Evolutionary conservation across 2,329 filamentous ascomycete species (phyloP), one percentile per base, ranked within the genome.

Genomic region (Venturia pyrina): DNA sequence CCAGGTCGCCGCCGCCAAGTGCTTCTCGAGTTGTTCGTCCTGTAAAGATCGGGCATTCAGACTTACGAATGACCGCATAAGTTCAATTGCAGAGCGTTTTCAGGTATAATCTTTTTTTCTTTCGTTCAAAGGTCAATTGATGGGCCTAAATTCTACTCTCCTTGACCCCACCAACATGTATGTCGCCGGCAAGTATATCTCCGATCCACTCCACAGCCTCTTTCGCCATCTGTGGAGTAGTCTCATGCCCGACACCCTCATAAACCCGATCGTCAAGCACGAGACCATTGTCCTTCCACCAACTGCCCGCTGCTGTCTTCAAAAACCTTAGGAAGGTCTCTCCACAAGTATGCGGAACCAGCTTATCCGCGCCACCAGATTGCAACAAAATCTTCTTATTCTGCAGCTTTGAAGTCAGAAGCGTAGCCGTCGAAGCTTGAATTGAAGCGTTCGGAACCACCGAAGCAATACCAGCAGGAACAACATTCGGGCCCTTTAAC

Each of bases 261-360:
- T 91, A 93, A 0, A 91, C 78, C 41, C 84, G 81, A 73, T 92
- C 86, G 63, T 87, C 83, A 5, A 93, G 73, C 44, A 78, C 78
- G 1, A 90, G 76, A 0, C 77, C 76, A 0, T 83, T 79, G 21
- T 87, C 83, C 2, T 1, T 66, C 67, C 80, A 87, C 82, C 80
- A 88, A 57, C 71, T 74, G 61, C 72, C 69, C 0, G 75, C 69
- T 8, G 85, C 85, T 8, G 79, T 75, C 72, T 86, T 85, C 66
- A 95, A 76, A 68, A 87, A 83, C 0, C 80, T 75, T 28, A 90
- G 68, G 68, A 93, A 89, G 0, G 84, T 81, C 72, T 82, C 78
- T 3, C 82, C 82, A 65, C 80, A 83, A 32, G 77, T 76, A 70
- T 90, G 89, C 17, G 90, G 89, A 19, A 95, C 90, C 3, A 93